These are phyloP conservation scores for Pichia sp. DNA, from an alignment of 1,139 yeast species.

Conservation along the genomic window DNA sequence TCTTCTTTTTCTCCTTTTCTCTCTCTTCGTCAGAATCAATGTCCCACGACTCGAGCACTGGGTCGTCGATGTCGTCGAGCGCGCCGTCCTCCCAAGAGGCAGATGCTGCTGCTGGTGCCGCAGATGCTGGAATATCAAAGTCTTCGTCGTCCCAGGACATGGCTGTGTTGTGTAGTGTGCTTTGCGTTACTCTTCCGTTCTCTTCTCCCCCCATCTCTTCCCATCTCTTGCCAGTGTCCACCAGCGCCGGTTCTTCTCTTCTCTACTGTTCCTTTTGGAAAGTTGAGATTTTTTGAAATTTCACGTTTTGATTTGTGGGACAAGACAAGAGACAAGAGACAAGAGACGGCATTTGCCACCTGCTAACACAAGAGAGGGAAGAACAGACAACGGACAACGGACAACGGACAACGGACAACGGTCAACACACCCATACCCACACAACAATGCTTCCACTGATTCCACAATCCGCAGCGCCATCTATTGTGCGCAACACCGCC, in stretches of 20 bases:
- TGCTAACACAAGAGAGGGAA: too few relatives aligned
- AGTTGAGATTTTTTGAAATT: too few relatives aligned
- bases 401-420: too few relatives aligned
- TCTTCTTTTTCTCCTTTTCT: slow-evolving; percentile 33
- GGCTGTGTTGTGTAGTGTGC: neutral
- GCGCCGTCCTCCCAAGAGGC: slow-evolving; percentile 70
- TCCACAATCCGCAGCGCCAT: neutral
- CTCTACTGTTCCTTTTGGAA: too few relatives aligned
- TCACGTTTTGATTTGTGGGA: too few relatives aligned
- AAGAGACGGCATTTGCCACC: too few relatives aligned
- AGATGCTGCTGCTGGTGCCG: slow-evolving; percentile 9
- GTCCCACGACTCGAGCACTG: slow-evolving; percentile 86
- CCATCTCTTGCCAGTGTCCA: too few relatives aligned
- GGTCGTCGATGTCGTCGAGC: slow-evolving; percentile 57
- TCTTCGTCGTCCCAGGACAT: slow-evolving; percentile 68
- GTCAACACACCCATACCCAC: too few relatives aligned
- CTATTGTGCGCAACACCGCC: slow-evolving; percentile 37
- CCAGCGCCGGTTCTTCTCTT: too few relatives aligned
- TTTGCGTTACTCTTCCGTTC: neutral
- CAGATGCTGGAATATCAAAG: slow-evolving; percentile 59
- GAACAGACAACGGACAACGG: too few relatives aligned
- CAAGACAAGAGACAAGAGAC: too few relatives aligned
- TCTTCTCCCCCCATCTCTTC: neutral
- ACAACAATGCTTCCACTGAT: neutral
- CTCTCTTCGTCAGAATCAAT: slow-evolving; percentile 57